Conservation (phyloP, 2,329 filamentous ascomycete species). For the Clathrospora elynae region DNA sequence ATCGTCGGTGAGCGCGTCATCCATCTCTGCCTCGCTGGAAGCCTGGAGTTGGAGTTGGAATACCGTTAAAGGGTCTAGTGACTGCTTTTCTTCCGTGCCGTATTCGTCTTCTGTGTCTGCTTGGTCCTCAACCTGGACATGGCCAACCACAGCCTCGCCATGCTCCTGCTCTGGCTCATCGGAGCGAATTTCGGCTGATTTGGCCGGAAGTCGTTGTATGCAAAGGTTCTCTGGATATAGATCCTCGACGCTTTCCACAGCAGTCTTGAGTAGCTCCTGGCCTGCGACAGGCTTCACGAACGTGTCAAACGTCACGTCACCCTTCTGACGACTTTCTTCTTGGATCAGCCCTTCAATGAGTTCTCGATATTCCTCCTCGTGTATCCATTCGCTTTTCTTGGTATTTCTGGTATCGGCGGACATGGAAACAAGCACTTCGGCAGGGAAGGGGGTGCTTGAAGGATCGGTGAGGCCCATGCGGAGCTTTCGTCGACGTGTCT, state of each 20-base stretch:
- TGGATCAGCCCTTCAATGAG: constrained; percentile 67
- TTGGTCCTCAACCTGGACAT: constrained; percentile 35
- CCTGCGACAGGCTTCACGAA: constrained; percentile 64
- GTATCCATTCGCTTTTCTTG: constrained; percentile 83
- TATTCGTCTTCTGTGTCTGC: constrained; percentile 20
- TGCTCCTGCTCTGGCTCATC: constrained; percentile 9
- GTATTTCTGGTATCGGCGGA: constrained; percentile 78
- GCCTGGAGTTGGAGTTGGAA: constrained; percentile 28
- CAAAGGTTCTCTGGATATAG: constrained; percentile 72
- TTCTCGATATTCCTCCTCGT: constrained; percentile 80
- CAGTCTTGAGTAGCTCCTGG: constrained; percentile 70
- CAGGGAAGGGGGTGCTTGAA: constrained; percentile 75
- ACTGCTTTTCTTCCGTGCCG: constrained; percentile 29
- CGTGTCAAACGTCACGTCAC: constrained; percentile 63
- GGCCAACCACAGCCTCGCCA: constrained; percentile 12
- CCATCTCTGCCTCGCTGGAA: constrained; percentile 5
- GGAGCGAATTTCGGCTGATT: too few species aligned
- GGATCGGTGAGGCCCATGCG: constrained; percentile 68
- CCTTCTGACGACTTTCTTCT: constrained; percentile 63
- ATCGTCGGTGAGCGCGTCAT: constrained; percentile 23
- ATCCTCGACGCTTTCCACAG: constrained; percentile 83
- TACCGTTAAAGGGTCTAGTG: constrained; percentile 40
- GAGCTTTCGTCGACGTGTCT: constrained; percentile 76
- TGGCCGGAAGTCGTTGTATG: constrained; percentile 18
- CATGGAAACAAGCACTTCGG: constrained; percentile 84